These are phyloP conservation scores for Malus fusca DNA, from an alignment of 306 rosid species.

Conservation along the genomic window DNA sequence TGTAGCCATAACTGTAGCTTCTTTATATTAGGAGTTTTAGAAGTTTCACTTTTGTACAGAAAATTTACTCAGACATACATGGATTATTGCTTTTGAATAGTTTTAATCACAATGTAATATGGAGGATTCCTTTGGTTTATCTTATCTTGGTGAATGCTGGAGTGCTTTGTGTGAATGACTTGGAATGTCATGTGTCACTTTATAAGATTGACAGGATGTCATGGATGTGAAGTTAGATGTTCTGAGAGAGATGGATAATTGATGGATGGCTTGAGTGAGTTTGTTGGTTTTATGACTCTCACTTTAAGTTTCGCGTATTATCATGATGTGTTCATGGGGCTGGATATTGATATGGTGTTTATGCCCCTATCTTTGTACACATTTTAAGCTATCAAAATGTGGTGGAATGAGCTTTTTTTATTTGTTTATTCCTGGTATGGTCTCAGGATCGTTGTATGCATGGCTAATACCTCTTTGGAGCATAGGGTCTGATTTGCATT, in stretches of 20 bases:
- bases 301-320: slow-evolving; percentile 5
- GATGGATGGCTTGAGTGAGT: slow-evolving; percentile 21
- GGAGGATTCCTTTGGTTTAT: slow-evolving; percentile 28
- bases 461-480: slow-evolving; percentile 10
- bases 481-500: slow-evolving; percentile 2
- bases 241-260: slow-evolving; percentile 23
- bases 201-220: slow-evolving; percentile 14
- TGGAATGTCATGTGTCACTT: slow-evolving; percentile 35
- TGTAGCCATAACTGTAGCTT: slow-evolving; percentile 41
- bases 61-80: slow-evolving; percentile 38
- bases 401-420: slow-evolving; percentile 3
- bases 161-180: slow-evolving; percentile 36
- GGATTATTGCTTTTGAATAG: slow-evolving; percentile 38
- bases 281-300: slow-evolving; percentile 14
- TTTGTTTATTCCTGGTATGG: background rate
- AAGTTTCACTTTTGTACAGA: slow-evolving; percentile 49
- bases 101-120: slow-evolving; percentile 51
- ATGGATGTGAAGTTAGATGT: slow-evolving; percentile 18
- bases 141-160: slow-evolving; percentile 35
- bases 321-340: slow-evolving; percentile 13
- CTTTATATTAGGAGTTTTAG: slow-evolving; percentile 40
- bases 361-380: background rate
- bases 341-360: slow-evolving; percentile 22
- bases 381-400: slow-evolving; percentile 4
- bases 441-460: slow-evolving; percentile 24